These are phyloP conservation scores for Trichoderma sp. DNA, from an alignment of 2,329 filamentous ascomycete species.

Conservation along the genomic window DNA sequence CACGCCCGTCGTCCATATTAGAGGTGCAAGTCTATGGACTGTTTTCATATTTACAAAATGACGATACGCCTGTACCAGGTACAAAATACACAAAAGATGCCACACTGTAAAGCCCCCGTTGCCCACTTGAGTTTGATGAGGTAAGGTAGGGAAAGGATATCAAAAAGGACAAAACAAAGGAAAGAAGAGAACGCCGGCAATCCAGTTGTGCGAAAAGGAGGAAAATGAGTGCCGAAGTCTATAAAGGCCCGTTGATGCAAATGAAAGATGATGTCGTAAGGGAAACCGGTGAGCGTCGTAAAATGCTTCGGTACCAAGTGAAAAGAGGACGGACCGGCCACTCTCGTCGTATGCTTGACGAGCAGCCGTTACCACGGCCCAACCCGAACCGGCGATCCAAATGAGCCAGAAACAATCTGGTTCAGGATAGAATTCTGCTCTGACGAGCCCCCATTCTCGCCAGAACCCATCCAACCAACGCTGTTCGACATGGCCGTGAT, in stretches of 20 bases:
- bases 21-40: constrained; percentile 23
- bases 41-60: constrained; percentile 26
- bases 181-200: constrained; percentile 40
- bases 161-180: constrained; percentile 34
- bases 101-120: constrained; percentile 26
- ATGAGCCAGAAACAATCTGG: constrained; percentile 63
- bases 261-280: constrained; percentile 41
- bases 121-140: constrained; percentile 10
- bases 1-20: constrained; percentile 15
- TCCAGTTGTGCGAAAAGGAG: constrained; percentile 36
- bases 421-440: constrained; percentile 62
- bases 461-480: constrained; percentile 73
- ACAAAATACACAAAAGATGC: constrained; percentile 22
- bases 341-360: neutral
- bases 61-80: constrained; percentile 13
- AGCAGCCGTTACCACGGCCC: constrained; percentile 57
- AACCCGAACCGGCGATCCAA: constrained; percentile 62
- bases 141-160: constrained; percentile 37
- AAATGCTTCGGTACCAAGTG: constrained; percentile 36
- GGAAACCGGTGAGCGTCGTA: constrained; percentile 33
- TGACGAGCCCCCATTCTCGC: constrained; percentile 37
- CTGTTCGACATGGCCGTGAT: constrained; percentile 74
- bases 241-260: constrained; percentile 42
- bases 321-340: neutral
- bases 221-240: constrained; percentile 41